Evolutionary conservation across 1,284 basidiomycete genomes (phyloP).

Genomic region (Golubevia sp.): DNA sequence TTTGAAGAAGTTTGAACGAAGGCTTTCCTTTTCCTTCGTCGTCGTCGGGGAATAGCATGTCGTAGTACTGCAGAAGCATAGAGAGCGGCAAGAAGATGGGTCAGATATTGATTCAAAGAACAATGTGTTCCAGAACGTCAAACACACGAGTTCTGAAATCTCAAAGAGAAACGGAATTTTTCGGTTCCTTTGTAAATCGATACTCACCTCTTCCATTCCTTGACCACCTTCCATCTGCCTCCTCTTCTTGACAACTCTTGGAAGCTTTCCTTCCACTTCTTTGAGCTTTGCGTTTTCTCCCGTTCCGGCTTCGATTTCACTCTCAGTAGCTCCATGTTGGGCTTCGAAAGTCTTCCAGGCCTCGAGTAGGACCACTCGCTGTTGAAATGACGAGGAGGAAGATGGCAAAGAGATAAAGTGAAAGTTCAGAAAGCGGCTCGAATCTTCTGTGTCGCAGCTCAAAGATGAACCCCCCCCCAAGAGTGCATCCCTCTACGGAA

Average conservation of each 20-base stretch:
- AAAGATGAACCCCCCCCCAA: neutral
- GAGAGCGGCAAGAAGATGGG: neutral
- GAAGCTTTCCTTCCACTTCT: slow-evolving; percentile 86
- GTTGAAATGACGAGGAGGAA: slow-evolving; percentile 2
- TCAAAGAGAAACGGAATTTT: too few species aligned
- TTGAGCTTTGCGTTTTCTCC: slow-evolving; percentile 63
- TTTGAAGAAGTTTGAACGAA: slow-evolving; percentile 48
- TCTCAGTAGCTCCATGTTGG: slow-evolving; percentile 72
- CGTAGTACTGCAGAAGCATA: slow-evolving; percentile 34
- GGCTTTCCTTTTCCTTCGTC: slow-evolving; percentile 51
- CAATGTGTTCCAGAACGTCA: too few species aligned
- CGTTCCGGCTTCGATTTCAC: slow-evolving; percentile 42
- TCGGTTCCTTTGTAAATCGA: too few species aligned
- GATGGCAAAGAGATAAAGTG: neutral
- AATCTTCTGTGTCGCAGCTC: neutral
- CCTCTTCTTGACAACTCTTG: slow-evolving; percentile 79
- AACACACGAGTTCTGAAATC: too few species aligned
- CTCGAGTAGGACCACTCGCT: slow-evolving; percentile 86
- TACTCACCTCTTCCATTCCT: slow-evolving; percentile 39
- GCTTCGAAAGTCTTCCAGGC: slow-evolving; percentile 92
- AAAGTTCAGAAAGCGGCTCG: neutral
- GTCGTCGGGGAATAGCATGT: slow-evolving; percentile 54
- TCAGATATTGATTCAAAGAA: neutral
- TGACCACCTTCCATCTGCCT: slow-evolving; percentile 21
- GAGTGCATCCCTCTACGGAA: neutral